Evolutionary conservation across 2,329 filamentous ascomycete genomes (phyloP).

Genomic region (Plectosphaerella plurivora): DNA sequence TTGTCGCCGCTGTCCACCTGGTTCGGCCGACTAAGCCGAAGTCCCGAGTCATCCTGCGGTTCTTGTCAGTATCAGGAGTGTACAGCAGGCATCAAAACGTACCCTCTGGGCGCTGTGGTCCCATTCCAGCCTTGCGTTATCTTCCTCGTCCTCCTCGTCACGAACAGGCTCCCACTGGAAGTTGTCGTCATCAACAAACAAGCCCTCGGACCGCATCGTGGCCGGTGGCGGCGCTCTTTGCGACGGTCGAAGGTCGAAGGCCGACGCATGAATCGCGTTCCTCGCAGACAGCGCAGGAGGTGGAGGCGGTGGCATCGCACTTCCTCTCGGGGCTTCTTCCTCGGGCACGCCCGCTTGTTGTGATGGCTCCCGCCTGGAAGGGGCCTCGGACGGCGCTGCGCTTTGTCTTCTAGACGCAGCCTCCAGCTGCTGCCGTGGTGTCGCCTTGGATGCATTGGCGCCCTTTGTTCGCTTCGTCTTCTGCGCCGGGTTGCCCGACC

Average conservation of each 20-base stretch:
- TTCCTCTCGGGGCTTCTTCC: constrained; percentile 14
- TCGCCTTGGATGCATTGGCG: constrained; percentile 32
- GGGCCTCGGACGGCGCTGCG: constrained; percentile 28
- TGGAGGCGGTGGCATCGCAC: constrained; percentile 21
- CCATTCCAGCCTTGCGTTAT: constrained; percentile 68
- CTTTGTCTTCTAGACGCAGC: constrained; percentile 41
- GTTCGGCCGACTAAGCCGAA: constrained; percentile 35
- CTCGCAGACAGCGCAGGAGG: constrained; percentile 3
- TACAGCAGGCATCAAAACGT: constrained; percentile 21
- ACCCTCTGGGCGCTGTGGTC: constrained; percentile 64
- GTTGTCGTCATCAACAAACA: constrained; percentile 72
- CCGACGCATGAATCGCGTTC: constrained; percentile 3
- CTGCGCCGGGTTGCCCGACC: constrained; percentile 41
- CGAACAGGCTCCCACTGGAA: constrained; percentile 65
- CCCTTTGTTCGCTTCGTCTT: constrained; percentile 37
- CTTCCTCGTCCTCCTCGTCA: constrained; percentile 53
- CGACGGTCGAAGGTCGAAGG: constrained; percentile 45
- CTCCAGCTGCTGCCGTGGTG: constrained; percentile 39
- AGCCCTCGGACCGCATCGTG: constrained; percentile 58
- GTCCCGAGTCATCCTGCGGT: constrained; percentile 36
- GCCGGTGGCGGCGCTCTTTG: constrained; percentile 48
- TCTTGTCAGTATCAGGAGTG: constrained; percentile 19
- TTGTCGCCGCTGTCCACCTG: constrained; percentile 16
- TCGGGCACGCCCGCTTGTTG: constrained; percentile 6
- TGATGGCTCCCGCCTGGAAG: constrained; percentile 10